Base-by-base conservation (phyloP, 2,329 filamentous ascomycete species). In the Hortaea werneckii region DNA sequence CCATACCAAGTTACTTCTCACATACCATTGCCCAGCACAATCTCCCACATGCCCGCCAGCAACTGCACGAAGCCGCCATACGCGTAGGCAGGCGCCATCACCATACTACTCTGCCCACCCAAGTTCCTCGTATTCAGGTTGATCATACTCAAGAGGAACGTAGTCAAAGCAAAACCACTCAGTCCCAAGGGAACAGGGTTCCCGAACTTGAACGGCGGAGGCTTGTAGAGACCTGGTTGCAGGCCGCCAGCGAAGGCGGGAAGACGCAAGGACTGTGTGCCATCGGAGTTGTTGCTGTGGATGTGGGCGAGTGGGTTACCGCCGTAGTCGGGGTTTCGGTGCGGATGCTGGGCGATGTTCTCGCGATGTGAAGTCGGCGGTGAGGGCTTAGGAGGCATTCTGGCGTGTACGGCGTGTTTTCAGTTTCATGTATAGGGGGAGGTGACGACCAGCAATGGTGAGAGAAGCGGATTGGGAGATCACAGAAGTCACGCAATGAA, bases 21-120 rank as follows among this genome's bases (percentile, higher is more conserved):
- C 37, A 20, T 29, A 54, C 43, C 34, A 43, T 90, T 90, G 46
- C 85, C 85, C 12, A 86, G 75, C 32, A 84, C 84, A 78, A 90
- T 86, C 70, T 90, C 85, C 86, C 86, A 92, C 86, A 90, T 92
- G 70, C 86, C 86, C 53, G 85, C 83, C 20, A 87, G 71, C 42
- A 90, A 73, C 70, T 92, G 86, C 38, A 89, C 79, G 11, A 88
- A 71, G 57, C 85, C 85, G 58, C 85, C 85, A 62, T 89, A 89
- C 26, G 76, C 85, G 55, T 83, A 82, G 5, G 84, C 83, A n/a
- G 83, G 67, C 9, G 78, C 77, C 7, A 88, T 73, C 39, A 83
- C 79, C 45, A 90, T 76, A n/a, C 32, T 35, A 61, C 80, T 83
- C 40, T 83, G 80, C 2, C 61, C 64, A 1, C 65, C 65, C 46